Evolutionary conservation across 108 stramenopile species (phyloP).

Genomic region (Cyclotella baltica): DNA sequence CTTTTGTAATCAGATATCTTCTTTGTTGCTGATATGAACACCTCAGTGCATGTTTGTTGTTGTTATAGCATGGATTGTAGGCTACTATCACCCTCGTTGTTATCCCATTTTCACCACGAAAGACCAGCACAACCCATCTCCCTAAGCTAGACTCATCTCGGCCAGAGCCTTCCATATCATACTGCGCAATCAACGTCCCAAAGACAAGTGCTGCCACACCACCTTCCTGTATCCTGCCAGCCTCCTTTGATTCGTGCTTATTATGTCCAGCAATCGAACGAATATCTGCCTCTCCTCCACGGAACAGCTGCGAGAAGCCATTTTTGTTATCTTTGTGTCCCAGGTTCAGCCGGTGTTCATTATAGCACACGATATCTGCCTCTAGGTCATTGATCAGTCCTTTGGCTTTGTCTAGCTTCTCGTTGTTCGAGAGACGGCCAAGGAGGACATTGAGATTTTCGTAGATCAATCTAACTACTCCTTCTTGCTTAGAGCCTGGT

Average conservation of each 20-base stretch:
- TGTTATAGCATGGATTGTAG: not conserved
- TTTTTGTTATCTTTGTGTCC: not conserved
- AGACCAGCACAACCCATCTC: not conserved
- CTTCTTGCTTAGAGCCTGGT: too few species aligned
- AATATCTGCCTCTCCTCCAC: slow-evolving; percentile 17
- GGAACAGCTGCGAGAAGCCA: not conserved
- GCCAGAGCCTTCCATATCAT: not conserved
- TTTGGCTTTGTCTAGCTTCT: too few species aligned
- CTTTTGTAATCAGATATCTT: too few species aligned
- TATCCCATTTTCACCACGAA: not conserved
- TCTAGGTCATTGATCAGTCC: too few species aligned
- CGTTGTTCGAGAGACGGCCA: too few species aligned
- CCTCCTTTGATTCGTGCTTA: not conserved
- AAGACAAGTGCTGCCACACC: too few species aligned
- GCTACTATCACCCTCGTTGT: too few species aligned
- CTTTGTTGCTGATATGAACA: too few species aligned
- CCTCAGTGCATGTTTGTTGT: not conserved
- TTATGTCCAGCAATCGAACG: not conserved
- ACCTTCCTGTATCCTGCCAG: not conserved
- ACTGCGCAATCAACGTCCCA: not conserved
- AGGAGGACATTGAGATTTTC: too few species aligned
- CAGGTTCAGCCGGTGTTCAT: too few species aligned
- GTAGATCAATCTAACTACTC: too few species aligned
- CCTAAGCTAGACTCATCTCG: slow-evolving; percentile 1
- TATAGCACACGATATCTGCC: too few species aligned